Conservation (phyloP, 2,329 filamentous ascomycete genomes). For the Exophiala sp. region DNA sequence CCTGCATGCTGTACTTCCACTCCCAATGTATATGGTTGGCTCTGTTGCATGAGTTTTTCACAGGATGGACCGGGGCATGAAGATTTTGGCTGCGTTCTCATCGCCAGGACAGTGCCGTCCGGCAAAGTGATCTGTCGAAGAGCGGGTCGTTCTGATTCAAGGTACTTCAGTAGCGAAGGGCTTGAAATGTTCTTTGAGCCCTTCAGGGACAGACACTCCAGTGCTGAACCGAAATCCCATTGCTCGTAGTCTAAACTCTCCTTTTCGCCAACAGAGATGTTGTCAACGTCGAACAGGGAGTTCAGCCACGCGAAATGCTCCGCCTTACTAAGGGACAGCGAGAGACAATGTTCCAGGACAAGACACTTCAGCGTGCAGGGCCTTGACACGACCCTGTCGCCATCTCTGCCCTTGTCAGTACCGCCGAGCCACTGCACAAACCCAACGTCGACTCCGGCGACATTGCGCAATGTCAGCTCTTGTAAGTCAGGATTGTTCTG, state of each 20-base stretch:
- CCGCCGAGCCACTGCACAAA: slow-evolving; percentile 35
- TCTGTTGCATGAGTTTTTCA: background rate
- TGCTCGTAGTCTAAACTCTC: background rate
- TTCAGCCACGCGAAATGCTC: slow-evolving; percentile 18
- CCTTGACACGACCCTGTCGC: background rate
- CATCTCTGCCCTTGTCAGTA: background rate
- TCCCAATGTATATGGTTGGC: background rate
- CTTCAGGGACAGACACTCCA: slow-evolving; percentile 10
- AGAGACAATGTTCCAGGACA: slow-evolving; percentile 12
- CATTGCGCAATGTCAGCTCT: slow-evolving; percentile 33
- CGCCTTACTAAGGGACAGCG: background rate
- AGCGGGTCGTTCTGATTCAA: slow-evolving; percentile 6
- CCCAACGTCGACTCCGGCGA: slow-evolving; percentile 33
- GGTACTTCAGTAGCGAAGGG: slow-evolving; percentile 8
- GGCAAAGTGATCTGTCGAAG: slow-evolving; percentile 15
- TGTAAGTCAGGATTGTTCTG: slow-evolving; percentile 31
- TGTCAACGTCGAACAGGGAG: slow-evolving; percentile 3
- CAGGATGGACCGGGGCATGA: background rate
- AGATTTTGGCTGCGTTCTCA: background rate
- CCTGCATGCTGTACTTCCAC: no score
- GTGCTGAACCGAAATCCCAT: background rate
- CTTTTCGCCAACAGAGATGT: no score
- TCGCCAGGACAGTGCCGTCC: slow-evolving; percentile 7
- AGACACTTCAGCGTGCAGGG: slow-evolving; percentile 8
- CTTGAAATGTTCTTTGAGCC: slow-evolving; percentile 4